Base-by-base conservation (phyloP, 225 moss, liverwort and hornwort species). In the Rhytidiadelphus loreus region DNA sequence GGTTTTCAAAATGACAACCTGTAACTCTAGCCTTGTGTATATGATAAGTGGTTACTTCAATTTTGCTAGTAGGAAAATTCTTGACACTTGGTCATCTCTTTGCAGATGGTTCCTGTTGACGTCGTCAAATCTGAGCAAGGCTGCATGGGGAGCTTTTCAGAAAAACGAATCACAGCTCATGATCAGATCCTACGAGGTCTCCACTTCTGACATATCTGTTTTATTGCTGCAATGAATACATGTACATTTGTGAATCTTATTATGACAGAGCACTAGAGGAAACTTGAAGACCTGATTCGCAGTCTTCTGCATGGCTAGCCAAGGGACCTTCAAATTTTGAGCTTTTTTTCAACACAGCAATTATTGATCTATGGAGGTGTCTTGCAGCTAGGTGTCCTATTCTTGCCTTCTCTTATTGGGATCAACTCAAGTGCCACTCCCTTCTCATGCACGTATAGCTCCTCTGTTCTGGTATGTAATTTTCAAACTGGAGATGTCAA, bases 161-260 rank as follows among this genome's bases (percentile, higher is more conserved):
- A 99, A 96, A 85, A 96, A 94, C 83, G 87, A 84, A 44, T 95
- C 93, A 57, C 99, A 99, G 91, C 90, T 99, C 58, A 99, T 99
- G 99, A 96, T 97, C 61, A 96, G 99, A 91, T 99, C 99, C 19
- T 99, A 96, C 81, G 99, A 99, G 97, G 95, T 98, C 56, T 86
- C 62, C 72, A 66, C 69, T 88, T 85, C 71, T 86, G 72, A 77
- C 77, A 83, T 80, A 64, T 77, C 58, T 91, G 78, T 69, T 86
- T 77, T 52, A 57, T 79, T 89, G 60, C 86, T 80, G 86, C 76
- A 55, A 86, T 87, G 72, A 83, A 57, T 63, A 1, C 53, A 35
- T 77, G 37, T 32, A 35, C n/a, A 37, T 76, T 88, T 81, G 68
- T 89, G 76, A 81, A 69, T 86, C 50, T 87, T 41, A 46, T 53